Evolutionary conservation across 768 basidiomycete species (phyloP), one percentile per base, ranked within the genome.

Genomic region (Suillus subaureus): DNA sequence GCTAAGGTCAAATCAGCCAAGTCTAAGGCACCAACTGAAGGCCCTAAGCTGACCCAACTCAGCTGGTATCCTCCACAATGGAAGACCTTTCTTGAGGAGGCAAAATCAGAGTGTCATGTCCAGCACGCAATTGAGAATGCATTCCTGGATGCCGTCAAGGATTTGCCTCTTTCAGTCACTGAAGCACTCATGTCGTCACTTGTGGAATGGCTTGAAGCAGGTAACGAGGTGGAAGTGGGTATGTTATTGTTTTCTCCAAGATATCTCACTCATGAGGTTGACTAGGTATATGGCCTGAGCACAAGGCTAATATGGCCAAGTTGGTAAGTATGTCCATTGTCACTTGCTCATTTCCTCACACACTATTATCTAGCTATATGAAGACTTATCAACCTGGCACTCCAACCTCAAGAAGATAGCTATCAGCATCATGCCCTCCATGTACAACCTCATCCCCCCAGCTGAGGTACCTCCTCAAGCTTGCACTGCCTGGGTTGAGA

Each of bases 21-120:
- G 13, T 39, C 13, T 13, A 39, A 39, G 39, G 39, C 13, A 39
- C 4, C 11, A 6, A 39, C 39, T 39, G 39, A 39, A 39, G 39
- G 39, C 39, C 39, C 39, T 39, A 39, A 39, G 39, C 39, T 3
- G 39, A 39, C 39, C 39, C 39, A 39, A 39, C 39, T 39, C 3
- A 8, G 39, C 39, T 39, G 39, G 39, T 21, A 45, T 45, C 18
- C 18, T 21, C 9, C 39, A 39, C 4, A 3, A 26, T 56, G 54
- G 54, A 56, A 56, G 35, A 28, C 54, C 4, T 56, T 56, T 21
- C 54, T 56, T 56, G 23, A 56, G 21, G 54, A 56, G 21, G 28
- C 16, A 16, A 56, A 56, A 56, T 1, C 21, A 28, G 54, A 56
- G 54, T 28, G 28, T 26, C 2, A 3, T 56, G 54, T 1, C 15